Evolutionary conservation across 2,329 filamentous ascomycete species (phyloP).

Genomic region (Diaporthe sp.): DNA sequence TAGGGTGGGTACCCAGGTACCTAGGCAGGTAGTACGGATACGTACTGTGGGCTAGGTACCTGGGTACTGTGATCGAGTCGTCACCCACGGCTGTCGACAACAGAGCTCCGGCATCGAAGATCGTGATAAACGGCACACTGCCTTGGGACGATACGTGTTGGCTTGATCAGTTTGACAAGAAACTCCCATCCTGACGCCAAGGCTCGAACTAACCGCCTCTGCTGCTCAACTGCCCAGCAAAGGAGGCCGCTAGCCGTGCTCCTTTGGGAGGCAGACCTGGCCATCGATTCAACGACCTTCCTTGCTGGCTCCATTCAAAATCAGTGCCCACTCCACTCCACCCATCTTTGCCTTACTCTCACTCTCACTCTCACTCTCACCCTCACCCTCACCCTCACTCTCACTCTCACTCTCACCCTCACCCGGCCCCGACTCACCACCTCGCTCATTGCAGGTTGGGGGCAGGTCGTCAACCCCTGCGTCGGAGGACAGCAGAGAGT

Average conservation of each 20-base stretch:
- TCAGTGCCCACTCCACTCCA: slow-evolving; percentile 7
- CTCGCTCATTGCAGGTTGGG: not conserved
- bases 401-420: not conserved
- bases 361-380: not conserved
- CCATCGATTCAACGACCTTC: not conserved
- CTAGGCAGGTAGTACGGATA: not conserved
- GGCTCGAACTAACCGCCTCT: not conserved
- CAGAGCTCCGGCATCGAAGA: not conserved
- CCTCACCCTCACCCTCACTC: too few species aligned
- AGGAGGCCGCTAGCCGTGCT: slow-evolving; percentile 4
- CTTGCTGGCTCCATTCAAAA: slow-evolving; percentile 15
- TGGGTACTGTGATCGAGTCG: not conserved
- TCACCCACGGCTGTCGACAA: not conserved
- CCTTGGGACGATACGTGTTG: not conserved
- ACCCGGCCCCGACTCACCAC: not conserved
- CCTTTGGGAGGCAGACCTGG: not conserved
- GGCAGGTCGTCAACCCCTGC: not conserved
- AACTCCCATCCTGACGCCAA: not conserved
- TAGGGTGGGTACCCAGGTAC: too few species aligned
- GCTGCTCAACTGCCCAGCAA: not conserved
- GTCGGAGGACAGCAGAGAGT: not conserved
- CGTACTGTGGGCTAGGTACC: not conserved
- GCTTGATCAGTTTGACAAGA: not conserved
- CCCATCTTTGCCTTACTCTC: not conserved
- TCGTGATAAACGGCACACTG: not conserved